Base-by-base conservation (phyloP, 225 moss, liverwort and hornwort species). In the Bryum argenteum region DNA sequence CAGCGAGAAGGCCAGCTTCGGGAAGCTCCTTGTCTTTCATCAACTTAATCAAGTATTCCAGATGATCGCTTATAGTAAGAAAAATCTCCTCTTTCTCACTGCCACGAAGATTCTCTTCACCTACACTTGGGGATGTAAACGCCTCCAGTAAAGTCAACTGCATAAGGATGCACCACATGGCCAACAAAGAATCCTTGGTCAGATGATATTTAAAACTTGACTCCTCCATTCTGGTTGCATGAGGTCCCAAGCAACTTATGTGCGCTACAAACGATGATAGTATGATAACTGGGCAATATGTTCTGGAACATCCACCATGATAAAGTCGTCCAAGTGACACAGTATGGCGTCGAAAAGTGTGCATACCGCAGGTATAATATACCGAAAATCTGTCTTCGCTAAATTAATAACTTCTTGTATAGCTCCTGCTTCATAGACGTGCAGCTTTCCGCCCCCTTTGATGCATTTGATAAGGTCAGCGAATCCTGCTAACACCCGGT, bases 111-210 rank as follows among this genome's bases (percentile, higher is more conserved):
- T 8, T 13, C 42, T 41, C 81, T 61, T 73, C 58, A 21, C 41
- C 61, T 53, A n/a, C 33, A 41, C 19, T 55, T 26, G 9, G 4
- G 42, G 76, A 75, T 50, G 85, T 82, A 65, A 85, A 75, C 23
- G 79, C 76, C 61, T 72, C n/a, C 45, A 85, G 65, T 65, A 85
- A 69, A 51, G 24, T 58, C 76, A 82, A 50, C 85, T 85, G 85
- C 65, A 78, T n/a, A 59, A 10, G 18, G 39, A 50, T 55, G 22
- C 8, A 58, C 4, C 67, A 58, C 4, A 76, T 52, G 63, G 44
- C 38, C 45, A 74, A 71, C n/a, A 17, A 17, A 48, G 3, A 48
- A 48, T 48, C 16, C 48, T 17, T 6, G 48, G 16, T 48, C 15
- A 48, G 48, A 48, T 48, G 6, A 17, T 15, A 48, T 15, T 48